Conservation (phyloP, 257 asterid genomes). For the Solanum peruvianum region DNA sequence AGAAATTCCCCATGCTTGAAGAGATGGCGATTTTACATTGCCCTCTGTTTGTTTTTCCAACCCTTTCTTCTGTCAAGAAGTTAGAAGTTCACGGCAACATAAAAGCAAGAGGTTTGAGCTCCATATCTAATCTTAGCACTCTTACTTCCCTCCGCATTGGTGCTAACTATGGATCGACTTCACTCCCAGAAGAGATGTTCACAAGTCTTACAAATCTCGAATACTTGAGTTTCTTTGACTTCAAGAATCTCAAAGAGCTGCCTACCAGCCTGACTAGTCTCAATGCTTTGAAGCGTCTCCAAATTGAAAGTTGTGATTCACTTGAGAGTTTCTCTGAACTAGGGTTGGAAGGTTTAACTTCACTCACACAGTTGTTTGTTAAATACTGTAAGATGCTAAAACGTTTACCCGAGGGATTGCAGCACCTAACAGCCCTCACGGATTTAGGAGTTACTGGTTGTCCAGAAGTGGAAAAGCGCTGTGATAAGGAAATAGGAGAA, state of each 20-base stretch:
- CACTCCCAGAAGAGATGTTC: background rate
- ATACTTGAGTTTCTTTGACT: background rate
- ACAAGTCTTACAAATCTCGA: background rate
- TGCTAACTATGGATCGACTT: background rate
- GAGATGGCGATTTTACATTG: background rate
- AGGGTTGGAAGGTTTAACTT: background rate
- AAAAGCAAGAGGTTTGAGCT: background rate
- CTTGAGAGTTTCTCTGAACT: background rate
- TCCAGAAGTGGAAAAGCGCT: constrained; percentile 6
- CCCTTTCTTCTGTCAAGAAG: background rate
- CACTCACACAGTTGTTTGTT: background rate
- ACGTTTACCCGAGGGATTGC: background rate
- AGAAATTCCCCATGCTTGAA: constrained; percentile 4
- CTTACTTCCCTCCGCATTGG: background rate
- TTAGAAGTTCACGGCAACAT: background rate
- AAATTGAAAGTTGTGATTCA: background rate
- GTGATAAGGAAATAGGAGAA: constrained; percentile 14
- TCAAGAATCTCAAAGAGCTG: background rate
- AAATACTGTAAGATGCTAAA: background rate
- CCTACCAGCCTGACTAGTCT: background rate
- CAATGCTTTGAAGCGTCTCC: background rate
- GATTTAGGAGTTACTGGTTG: background rate
- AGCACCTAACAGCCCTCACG: background rate
- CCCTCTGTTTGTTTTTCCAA: background rate
- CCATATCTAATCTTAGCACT: background rate